phyloP scores from a whole-genome alignment of 2,329 filamentous ascomycete species.

The Verticillium nonalfalfae region DNA sequence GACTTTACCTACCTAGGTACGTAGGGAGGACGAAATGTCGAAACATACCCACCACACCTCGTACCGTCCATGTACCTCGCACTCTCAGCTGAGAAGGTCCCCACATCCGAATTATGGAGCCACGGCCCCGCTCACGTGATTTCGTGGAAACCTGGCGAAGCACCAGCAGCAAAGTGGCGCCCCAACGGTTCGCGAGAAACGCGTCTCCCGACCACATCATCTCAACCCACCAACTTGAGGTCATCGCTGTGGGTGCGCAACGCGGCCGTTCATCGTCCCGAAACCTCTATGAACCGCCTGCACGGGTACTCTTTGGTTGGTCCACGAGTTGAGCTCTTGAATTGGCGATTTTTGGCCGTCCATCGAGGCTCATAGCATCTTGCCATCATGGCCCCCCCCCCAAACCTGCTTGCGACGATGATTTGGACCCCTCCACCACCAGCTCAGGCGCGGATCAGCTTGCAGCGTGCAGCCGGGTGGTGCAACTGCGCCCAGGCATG shows the following conservation, averaged over 20 bases:
- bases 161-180: slow-evolving; percentile 18
- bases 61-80: background rate
- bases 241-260: slow-evolving; percentile 19
- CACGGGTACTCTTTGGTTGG: slow-evolving; percentile 11
- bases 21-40: too few species aligned
- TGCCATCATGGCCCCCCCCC: background rate
- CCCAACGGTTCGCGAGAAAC: slow-evolving; percentile 24
- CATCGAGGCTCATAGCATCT: slow-evolving; percentile 1
- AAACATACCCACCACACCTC: background rate
- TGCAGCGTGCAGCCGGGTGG: background rate
- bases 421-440: slow-evolving; percentile 2
- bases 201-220: slow-evolving; percentile 34
- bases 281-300: slow-evolving; percentile 8
- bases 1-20: too few species aligned
- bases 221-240: slow-evolving; percentile 22
- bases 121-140: slow-evolving; percentile 29
- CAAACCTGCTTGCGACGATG: background rate
- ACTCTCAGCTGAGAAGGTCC: background rate
- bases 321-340: slow-evolving; percentile 9
- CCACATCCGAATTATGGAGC: background rate
- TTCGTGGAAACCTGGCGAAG: slow-evolving; percentile 34
- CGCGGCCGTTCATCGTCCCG: slow-evolving; percentile 5
- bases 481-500: background rate
- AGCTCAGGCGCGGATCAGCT: background rate
- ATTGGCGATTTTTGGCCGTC: slow-evolving; percentile 7